Evolutionary conservation across 352 stramenopile species (phyloP), one percentile per base, ranked within the genome.

Genomic region (Globisporangium echinulatum): DNA sequence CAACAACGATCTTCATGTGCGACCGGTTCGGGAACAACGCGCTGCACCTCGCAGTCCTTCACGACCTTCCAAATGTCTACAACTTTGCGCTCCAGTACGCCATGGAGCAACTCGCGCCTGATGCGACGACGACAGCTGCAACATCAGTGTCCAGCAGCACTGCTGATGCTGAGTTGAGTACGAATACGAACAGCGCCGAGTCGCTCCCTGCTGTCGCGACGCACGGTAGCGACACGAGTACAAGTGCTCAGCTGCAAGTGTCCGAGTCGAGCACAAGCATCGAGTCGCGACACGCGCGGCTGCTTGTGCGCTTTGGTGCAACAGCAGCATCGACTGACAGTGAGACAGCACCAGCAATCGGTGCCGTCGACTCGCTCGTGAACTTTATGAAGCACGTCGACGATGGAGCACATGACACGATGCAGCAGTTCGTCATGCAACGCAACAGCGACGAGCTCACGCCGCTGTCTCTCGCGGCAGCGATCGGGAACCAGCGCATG

Each of bases 1-100:
- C n/a, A 56, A 76, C 62, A 0, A 75, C 71, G 9, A 84, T 89
- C 33, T 81, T 82, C 59, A 74, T 69, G 64, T 79, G 67, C 47
- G 79, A 89, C 59, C 58, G 54, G 0, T 68, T 72, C n/a, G 79
- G 75, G 25, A 89, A 87, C 68, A 87, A 85, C 50, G 72, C 72
- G 6, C 66, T 87, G 11, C 79, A 88, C 40, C 58, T 88, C 17
- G 72, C 75, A 36, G 77, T 87, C 13, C 67, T 86, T 17, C 79
- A 85, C 43, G 70, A 83, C 47, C 70, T 85, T 25, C 69, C 74
- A 1, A 61, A 79, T 2, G 76, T 85, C 10, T 85, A 80, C 60
- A 61, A 87, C 56, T 87, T 90, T 59, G 74, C 72, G 4, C 59
- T 88, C 15, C 64, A 63, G 17, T 74, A 80, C 49, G 76, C 74